Conservation (phyloP, 208 protist genomes). For the Crithidia mellificae region DNA sequence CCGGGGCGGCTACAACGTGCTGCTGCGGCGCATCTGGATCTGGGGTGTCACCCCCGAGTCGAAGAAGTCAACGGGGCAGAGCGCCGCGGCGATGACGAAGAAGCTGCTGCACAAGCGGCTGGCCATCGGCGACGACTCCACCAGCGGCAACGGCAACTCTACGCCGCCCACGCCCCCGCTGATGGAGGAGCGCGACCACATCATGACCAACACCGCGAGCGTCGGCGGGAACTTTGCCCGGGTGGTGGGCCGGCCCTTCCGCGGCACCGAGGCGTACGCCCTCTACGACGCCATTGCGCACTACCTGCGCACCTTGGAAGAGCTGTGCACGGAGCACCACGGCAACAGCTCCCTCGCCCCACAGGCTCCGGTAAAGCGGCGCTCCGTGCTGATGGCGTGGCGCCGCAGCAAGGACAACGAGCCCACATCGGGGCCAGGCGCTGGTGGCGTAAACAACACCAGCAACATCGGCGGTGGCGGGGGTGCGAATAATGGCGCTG, state of each 20-base stretch:
- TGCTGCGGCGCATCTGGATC: conserved; percentile 53
- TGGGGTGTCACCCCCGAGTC: conserved; percentile 49
- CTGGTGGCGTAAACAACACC: background rate
- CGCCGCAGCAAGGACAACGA: conserved; percentile 16
- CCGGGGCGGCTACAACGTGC: conserved; percentile 45
- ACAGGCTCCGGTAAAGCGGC: conserved; percentile 13
- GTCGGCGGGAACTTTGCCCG: conserved; percentile 1
- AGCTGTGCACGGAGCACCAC: conserved; percentile 32
- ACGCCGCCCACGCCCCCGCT: background rate
- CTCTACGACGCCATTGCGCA: conserved; percentile 61
- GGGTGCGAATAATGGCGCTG: background rate
- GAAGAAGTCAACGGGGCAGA: background rate
- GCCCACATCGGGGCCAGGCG: background rate
- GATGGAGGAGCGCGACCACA: conserved; percentile 1
- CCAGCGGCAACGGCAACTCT: background rate
- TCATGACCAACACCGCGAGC: conserved; percentile 16
- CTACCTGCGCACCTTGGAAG: conserved; percentile 45
- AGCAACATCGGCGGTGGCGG: background rate
- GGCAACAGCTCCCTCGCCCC: conserved; percentile 16
- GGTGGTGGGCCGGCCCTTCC: conserved; percentile 35
- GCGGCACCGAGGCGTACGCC: conserved; percentile 43
- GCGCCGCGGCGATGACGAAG: background rate
- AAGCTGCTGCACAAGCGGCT: conserved; percentile 12
- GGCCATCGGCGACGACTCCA: conserved; percentile 6
- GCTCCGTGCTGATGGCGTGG: conserved; percentile 25